Percentiles rank a stretch among this genome's conserved stretches.
These are phyloP conservation scores for Corchorus olitorius DNA, from an alignment of 345 rosid genomes.

Conservation along the genomic window DNA sequence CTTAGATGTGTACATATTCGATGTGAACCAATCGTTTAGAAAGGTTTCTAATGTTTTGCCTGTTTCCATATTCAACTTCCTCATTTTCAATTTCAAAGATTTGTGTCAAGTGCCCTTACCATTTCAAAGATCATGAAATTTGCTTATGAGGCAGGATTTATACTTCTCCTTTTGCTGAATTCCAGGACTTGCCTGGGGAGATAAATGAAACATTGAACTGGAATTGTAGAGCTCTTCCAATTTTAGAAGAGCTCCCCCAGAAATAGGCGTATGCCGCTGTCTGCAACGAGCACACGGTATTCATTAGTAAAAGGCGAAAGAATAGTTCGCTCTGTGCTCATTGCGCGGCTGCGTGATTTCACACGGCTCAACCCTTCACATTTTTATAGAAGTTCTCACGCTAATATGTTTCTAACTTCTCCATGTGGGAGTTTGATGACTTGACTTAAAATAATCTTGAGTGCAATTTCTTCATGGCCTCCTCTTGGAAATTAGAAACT, in stretches of 20 bases:
- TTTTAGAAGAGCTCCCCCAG: neutral
- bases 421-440: neutral
- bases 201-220: neutral
- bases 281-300: constrained; percentile 19
- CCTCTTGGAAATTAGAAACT: neutral
- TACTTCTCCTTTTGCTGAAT: no score
- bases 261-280: neutral
- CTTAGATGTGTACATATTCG: no score
- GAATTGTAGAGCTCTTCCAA: neutral
- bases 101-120: no score
- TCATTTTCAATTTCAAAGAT: no score
- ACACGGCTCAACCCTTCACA: no score
- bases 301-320: constrained; percentile 57
- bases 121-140: no score
- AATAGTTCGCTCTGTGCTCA: constrained; percentile 40
- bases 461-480: neutral
- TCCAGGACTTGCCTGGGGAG: no score
- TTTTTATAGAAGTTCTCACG: neutral
- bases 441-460: neutral
- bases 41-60: no score
- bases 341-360: no score
- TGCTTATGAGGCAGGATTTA: no score
- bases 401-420: neutral
- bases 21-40: no score
- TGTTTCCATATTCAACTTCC: no score